Conservation (phyloP, 2,329 filamentous ascomycete genomes). For the Arthrinium puccinioides region DNA sequence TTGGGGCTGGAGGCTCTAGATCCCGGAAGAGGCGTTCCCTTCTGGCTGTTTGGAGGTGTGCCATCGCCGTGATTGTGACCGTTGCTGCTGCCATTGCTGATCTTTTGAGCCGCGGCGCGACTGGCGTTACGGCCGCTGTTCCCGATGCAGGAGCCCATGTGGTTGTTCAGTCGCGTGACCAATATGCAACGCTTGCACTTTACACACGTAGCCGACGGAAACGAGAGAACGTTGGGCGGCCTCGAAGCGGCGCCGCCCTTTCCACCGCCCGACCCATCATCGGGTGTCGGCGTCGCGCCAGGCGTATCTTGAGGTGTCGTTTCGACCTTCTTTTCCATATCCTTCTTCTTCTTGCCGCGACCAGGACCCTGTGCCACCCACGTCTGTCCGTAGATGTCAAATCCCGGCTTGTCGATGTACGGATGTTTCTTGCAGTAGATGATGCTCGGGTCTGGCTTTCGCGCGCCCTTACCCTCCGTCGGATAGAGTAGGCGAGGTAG, state of each 20-base stretch:
- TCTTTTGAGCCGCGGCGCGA: slow-evolving; percentile 54
- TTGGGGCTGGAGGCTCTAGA: slow-evolving; percentile 48
- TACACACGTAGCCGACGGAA: slow-evolving; percentile 59
- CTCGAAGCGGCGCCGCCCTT: slow-evolving; percentile 26
- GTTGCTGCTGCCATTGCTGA: slow-evolving; percentile 47
- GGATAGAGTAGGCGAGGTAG: slow-evolving; percentile 68
- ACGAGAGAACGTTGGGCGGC: slow-evolving; percentile 55
- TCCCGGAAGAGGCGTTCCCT: slow-evolving; percentile 50
- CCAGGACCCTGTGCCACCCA: slow-evolving; percentile 66
- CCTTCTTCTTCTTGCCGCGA: slow-evolving; percentile 74
- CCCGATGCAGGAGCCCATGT: slow-evolving; percentile 62
- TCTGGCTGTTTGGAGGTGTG: slow-evolving; percentile 56
- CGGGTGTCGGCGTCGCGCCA: slow-evolving; percentile 31
- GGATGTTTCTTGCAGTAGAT: slow-evolving; percentile 76
- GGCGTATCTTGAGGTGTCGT: slow-evolving; percentile 37
- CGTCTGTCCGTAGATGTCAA: slow-evolving; percentile 77
- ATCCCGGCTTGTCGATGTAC: slow-evolving; percentile 68
- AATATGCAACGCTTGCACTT: slow-evolving; percentile 61
- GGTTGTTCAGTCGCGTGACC: slow-evolving; percentile 58
- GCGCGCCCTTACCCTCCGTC: slow-evolving; percentile 60
- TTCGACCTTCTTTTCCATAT: slow-evolving; percentile 54
- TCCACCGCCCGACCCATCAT: slow-evolving; percentile 28
- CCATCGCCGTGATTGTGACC: slow-evolving; percentile 39
- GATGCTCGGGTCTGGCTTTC: slow-evolving; percentile 57
- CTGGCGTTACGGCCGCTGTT: slow-evolving; percentile 58